Evolutionary conservation across 768 basidiomycete species (phyloP).

Genomic region (Hypholoma fasciculare): DNA sequence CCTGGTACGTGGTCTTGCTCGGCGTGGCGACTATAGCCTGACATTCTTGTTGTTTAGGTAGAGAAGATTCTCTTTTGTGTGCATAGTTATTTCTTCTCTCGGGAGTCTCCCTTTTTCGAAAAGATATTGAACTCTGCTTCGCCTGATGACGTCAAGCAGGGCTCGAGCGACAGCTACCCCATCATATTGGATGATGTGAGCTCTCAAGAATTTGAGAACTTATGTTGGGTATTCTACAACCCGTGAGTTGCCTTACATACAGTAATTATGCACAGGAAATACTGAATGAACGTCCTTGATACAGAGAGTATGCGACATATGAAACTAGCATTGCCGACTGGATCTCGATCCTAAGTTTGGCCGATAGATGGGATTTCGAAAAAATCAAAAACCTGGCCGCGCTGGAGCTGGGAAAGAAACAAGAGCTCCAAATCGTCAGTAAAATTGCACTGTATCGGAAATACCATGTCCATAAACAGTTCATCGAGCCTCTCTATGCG

Average conservation of each 20-base stretch:
- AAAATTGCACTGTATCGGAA: slow-evolving; percentile 54
- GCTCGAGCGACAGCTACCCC: slow-evolving; percentile 40
- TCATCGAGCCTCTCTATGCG: slow-evolving; percentile 57
- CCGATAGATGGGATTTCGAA: slow-evolving; percentile 55
- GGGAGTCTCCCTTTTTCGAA: slow-evolving; percentile 50
- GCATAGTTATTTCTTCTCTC: slow-evolving; percentile 51
- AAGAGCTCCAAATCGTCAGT: slow-evolving; percentile 40
- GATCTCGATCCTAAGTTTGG: slow-evolving; percentile 58
- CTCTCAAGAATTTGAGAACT: slow-evolving; percentile 38
- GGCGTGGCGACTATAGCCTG: not conserved
- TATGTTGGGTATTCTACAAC: slow-evolving; percentile 50
- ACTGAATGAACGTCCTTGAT: no score
- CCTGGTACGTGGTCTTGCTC: slow-evolving; percentile 10
- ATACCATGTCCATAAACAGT: slow-evolving; percentile 44
- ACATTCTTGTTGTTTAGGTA: not conserved
- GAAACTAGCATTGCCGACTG: slow-evolving; percentile 50
- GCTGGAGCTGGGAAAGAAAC: slow-evolving; percentile 53
- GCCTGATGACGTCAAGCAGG: slow-evolving; percentile 29
- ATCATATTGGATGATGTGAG: slow-evolving; percentile 43
- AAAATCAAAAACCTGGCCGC: slow-evolving; percentile 59
- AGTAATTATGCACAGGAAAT: not conserved
- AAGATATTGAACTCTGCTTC: slow-evolving; percentile 31
- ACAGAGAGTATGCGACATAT: slow-evolving; percentile 59
- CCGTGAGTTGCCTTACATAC: slow-evolving; percentile 13
- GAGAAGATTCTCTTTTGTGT: slow-evolving; percentile 35